phyloP scores from a whole-genome alignment of 257 asterid species.

The Fraxinus anomala region DNA sequence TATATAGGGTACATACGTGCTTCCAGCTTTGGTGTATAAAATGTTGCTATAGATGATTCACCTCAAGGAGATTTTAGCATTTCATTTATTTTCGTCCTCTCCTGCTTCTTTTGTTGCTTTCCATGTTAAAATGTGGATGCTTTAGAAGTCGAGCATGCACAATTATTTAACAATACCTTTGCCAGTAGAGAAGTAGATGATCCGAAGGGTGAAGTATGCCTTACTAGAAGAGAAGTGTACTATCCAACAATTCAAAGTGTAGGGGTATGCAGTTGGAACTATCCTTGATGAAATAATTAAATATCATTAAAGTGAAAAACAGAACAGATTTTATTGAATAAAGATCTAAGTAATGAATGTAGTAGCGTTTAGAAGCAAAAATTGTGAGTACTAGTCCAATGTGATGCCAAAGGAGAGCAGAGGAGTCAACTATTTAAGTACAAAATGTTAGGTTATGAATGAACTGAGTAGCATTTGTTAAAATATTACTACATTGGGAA shows the following conservation, averaged over 20 bases:
- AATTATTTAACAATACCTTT: not conserved
- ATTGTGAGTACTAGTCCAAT: not conserved
- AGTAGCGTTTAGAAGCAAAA: not conserved
- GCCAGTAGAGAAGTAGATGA: not conserved
- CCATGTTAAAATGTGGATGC: not conserved
- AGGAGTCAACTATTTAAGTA: not conserved
- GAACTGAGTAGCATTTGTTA: not conserved
- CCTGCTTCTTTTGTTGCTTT: not conserved
- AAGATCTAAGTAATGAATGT: not conserved
- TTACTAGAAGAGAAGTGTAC: not conserved
- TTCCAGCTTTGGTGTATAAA: conserved; percentile 12
- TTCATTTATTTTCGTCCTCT: not conserved
- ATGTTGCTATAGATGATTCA: conserved; percentile 1
- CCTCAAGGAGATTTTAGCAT: not conserved
- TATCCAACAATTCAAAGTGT: not conserved
- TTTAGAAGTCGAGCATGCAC: not conserved
- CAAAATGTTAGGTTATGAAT: not conserved
- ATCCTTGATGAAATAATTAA: not conserved
- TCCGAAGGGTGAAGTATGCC: not conserved
- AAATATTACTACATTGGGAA: not conserved
- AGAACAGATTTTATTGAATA: not conserved
- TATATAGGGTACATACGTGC: not conserved
- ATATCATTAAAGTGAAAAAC: not conserved
- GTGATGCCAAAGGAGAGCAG: not conserved
- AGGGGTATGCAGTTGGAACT: not conserved